phyloP scores from a whole-genome alignment of 331 rosid species.

The Dryas integrifolia region DNA sequence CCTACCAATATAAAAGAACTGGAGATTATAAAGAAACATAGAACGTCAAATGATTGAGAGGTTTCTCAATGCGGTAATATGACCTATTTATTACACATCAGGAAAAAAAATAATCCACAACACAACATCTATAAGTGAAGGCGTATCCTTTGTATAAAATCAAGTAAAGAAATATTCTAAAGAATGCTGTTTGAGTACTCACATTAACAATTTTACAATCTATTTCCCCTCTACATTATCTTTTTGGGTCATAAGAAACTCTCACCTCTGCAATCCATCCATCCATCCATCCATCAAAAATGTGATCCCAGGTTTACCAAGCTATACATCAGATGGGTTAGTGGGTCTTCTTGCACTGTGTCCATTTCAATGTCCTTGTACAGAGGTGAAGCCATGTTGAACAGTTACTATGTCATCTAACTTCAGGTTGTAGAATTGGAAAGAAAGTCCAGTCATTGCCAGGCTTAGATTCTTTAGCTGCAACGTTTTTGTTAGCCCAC shows the following conservation, averaged over 20 bases:
- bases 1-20: not conserved
- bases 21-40: constrained; percentile 8
- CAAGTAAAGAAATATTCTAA: constrained; percentile 47
- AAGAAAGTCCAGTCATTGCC: constrained; percentile 84
- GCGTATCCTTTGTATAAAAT: constrained; percentile 52
- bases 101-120: constrained; percentile 52
- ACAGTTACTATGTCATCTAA: constrained; percentile 42
- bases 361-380: constrained; percentile 30
- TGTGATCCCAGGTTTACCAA: constrained; percentile 33
- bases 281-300: constrained; percentile 25
- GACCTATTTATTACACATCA: constrained; percentile 55
- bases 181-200: constrained; percentile 55
- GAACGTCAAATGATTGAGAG: constrained; percentile 15
- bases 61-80: constrained; percentile 18
- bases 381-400: constrained; percentile 37
- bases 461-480: constrained; percentile 65
- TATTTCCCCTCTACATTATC: constrained; percentile 42
- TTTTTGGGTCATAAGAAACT: constrained; percentile 32
- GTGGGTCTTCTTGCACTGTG: constrained; percentile 28
- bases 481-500: constrained; percentile 74
- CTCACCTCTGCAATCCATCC: constrained; percentile 30
- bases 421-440: constrained; percentile 83
- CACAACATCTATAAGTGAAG: constrained; percentile 48
- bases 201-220: constrained; percentile 54
- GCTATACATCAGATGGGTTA: constrained; percentile 35